phyloP scores from a whole-genome alignment of 305 asterid species.

The Solanum aculeatissimum region DNA sequence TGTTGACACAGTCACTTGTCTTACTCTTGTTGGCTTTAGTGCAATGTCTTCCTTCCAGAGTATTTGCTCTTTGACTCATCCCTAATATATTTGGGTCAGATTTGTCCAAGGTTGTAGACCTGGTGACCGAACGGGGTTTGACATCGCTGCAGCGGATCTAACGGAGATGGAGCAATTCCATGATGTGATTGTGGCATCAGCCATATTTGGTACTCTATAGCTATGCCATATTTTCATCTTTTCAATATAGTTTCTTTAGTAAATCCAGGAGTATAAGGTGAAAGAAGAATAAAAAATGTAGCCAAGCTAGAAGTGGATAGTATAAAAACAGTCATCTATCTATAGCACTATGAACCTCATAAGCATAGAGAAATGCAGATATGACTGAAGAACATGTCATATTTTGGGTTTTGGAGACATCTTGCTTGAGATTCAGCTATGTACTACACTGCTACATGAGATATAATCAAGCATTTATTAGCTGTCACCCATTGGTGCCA shows the following conservation, averaged over 20 bases:
- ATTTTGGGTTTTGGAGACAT: neutral
- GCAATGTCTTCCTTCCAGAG: neutral
- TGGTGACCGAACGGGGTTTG: constrained; percentile 79
- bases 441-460: neutral
- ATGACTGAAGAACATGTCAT: constrained; percentile 1
- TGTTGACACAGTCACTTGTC: neutral
- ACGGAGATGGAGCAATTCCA: constrained; percentile 63
- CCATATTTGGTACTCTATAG: constrained; percentile 77
- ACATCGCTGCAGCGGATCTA: constrained; percentile 73
- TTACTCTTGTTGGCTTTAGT: neutral
- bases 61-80: neutral
- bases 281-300: neutral
- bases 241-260: neutral
- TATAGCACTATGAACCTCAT: neutral
- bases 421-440: neutral
- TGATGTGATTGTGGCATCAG: constrained; percentile 94
- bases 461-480: neutral
- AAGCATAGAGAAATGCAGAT: neutral
- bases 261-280: neutral
- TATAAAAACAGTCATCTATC: neutral
- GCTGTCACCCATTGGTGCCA: neutral
- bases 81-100: constrained; percentile 26
- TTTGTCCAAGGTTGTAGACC: constrained; percentile 89
- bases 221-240: constrained; percentile 6
- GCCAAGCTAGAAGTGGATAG: neutral